Evolutionary conservation across 2,329 filamentous ascomycete genomes (phyloP).

Genomic region (Bimuria novae-zelandiae): DNA sequence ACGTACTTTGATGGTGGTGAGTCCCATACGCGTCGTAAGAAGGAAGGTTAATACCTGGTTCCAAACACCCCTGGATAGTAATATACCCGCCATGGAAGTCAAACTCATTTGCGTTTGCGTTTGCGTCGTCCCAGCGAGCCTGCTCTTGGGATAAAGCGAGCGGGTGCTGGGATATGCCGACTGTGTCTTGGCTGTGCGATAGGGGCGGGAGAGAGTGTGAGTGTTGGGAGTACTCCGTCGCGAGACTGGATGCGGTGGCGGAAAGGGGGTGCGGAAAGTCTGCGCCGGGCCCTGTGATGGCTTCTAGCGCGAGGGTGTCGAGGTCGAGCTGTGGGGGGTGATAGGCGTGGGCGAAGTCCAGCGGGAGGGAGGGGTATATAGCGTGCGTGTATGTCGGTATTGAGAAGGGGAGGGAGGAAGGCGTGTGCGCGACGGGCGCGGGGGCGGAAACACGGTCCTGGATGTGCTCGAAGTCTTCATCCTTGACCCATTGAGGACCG

Average conservation of each 20-base stretch:
- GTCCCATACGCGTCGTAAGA: conserved; percentile 21
- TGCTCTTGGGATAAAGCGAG: too few species aligned
- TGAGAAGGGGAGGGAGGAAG: too few species aligned
- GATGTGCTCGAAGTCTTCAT: conserved; percentile 18
- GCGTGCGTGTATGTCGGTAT: conserved; percentile 8
- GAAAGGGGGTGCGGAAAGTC: conserved; percentile 31
- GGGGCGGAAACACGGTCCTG: conserved; percentile 2
- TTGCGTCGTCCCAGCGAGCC: conserved; percentile 33
- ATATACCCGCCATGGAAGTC: conserved; percentile 49
- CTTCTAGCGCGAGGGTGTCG: conserved; percentile 25
- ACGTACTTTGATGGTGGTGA: conserved; percentile 9
- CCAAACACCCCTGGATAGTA: conserved; percentile 42
- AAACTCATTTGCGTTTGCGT: conserved; percentile 43
- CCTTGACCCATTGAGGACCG: conserved; percentile 19
- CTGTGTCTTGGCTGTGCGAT: conserved; percentile 26
- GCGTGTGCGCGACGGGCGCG: not conserved
- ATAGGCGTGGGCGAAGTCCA: conserved; percentile 24
- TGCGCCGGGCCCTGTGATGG: conserved; percentile 18
- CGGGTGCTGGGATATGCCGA: conserved; percentile 8
- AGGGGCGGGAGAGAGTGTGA: conserved; percentile 26
- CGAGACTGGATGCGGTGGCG: conserved; percentile 25
- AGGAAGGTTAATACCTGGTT: conserved; percentile 35
- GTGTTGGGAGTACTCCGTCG: conserved; percentile 37
- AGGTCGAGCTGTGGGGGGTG: conserved; percentile 32
- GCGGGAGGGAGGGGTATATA: conserved; percentile 23